Evolutionary conservation across 352 stramenopile genomes (phyloP).

Genomic region (Phytophthora fragariaefolia): DNA sequence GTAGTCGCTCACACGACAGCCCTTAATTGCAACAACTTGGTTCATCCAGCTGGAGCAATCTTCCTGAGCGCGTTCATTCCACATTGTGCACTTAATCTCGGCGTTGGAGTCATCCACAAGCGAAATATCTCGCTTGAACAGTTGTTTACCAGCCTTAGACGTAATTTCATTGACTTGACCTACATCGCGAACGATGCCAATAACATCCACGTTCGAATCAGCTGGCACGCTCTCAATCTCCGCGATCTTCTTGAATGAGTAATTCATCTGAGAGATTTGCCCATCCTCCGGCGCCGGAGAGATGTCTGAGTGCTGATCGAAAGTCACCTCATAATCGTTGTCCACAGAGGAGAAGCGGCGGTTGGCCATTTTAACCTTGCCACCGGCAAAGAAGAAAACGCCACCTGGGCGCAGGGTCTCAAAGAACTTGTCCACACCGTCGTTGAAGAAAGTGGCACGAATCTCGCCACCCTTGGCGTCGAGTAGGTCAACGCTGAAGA

Average conservation of each 20-base stretch:
- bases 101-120: slow-evolving; percentile 96
- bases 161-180: slow-evolving; percentile 92
- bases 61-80: slow-evolving; percentile 92
- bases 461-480: slow-evolving; percentile 97
- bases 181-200: slow-evolving; percentile 95
- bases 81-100: slow-evolving; percentile 97
- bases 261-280: slow-evolving; percentile 91
- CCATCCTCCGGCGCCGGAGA: slow-evolving; percentile 87
- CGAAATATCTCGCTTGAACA: slow-evolving; percentile 97
- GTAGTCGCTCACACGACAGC: slow-evolving; percentile 94
- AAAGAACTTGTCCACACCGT: slow-evolving; percentile 98
- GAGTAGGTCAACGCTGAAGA: slow-evolving; percentile 97
- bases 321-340: slow-evolving; percentile 98
- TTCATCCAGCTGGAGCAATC: slow-evolving; percentile 88
- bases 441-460: slow-evolving; percentile 98
- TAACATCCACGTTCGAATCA: slow-evolving; percentile 94
- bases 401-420: slow-evolving; percentile 83
- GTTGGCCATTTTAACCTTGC: slow-evolving; percentile 97
- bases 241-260: slow-evolving; percentile 95
- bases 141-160: slow-evolving; percentile 95
- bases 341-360: slow-evolving; percentile 97
- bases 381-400: slow-evolving; percentile 96
- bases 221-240: slow-evolving; percentile 89
- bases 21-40: slow-evolving; percentile 96
- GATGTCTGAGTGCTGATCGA: slow-evolving; percentile 97